A percentile compares a stretch with the other conserved stretches of the same genome.
phyloP scores from a whole-genome alignment of 441 rosid species.

The Corymbia calophylla region DNA sequence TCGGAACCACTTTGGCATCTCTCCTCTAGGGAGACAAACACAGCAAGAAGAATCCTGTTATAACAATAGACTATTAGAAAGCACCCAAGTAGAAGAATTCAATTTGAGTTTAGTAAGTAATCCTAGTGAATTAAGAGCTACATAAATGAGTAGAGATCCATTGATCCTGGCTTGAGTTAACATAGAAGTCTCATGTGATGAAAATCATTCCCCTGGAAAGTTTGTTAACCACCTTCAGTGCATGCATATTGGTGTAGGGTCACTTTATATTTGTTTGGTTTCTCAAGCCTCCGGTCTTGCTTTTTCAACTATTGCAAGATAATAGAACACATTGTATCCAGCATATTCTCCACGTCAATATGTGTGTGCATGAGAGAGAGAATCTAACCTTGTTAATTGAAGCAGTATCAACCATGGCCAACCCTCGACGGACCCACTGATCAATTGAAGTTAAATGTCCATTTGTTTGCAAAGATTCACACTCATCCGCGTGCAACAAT shows the following conservation, averaged over 20 bases:
- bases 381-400: neutral
- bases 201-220: neutral
- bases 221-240: neutral
- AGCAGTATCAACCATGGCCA: neutral
- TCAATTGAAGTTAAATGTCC: neutral
- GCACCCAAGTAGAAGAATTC: neutral
- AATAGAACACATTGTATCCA: neutral
- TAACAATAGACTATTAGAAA: rapidly evolving
- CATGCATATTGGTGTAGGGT: rapidly evolving
- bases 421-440: neutral
- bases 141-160: neutral
- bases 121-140: neutral
- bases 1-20: neutral
- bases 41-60: rapidly evolving
- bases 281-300: neutral
- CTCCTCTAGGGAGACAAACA: rapidly evolving
- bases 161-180: neutral
- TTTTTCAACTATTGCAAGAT: neutral
- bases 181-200: neutral
- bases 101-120: neutral
- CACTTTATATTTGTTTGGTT: neutral
- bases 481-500: rapidly evolving
- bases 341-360: neutral
- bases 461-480: neutral
- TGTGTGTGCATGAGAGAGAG: neutral